phyloP scores from a whole-genome alignment of 192 early-diverging fungal genomes.

The Endogone sp. region DNA sequence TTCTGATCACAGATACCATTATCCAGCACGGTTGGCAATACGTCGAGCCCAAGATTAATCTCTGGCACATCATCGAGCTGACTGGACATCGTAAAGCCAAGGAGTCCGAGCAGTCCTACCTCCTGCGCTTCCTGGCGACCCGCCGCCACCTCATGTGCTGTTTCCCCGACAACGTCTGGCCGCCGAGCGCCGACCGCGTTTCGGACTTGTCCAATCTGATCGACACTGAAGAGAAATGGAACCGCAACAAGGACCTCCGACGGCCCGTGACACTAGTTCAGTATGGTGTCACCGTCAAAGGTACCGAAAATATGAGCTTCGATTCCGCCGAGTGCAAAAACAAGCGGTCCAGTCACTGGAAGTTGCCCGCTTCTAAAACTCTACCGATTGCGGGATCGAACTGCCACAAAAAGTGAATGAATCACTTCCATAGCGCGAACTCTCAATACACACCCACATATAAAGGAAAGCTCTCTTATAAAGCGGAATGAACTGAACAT shows the following conservation, averaged over 20 bases:
- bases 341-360: no score
- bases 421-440: no score
- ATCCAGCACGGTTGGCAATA: slow-evolving; percentile 38
- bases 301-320: slow-evolving; percentile 18
- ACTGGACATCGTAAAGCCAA: slow-evolving; percentile 18
- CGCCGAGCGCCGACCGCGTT: slow-evolving; percentile 24
- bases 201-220: slow-evolving; percentile 22
- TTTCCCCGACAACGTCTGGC: slow-evolving; percentile 23
- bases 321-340: slow-evolving; percentile 12
- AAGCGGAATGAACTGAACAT: no score
- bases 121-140: slow-evolving; percentile 24
- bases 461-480: no score
- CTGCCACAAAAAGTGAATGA: no score
- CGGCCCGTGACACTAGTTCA: slow-evolving; percentile 9
- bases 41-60: slow-evolving; percentile 26
- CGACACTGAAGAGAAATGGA: slow-evolving; percentile 6
- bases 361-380: no score
- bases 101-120: slow-evolving; percentile 22
- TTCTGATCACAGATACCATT: slow-evolving; percentile 29
- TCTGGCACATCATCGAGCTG: slow-evolving; percentile 22
- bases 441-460: no score
- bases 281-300: slow-evolving; percentile 23
- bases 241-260: slow-evolving; percentile 18
- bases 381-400: no score
- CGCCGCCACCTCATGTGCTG: slow-evolving; percentile 30